Evolutionary conservation across 2,329 filamentous ascomycete species (phyloP).

Genomic region (Thyridium curvatum): DNA sequence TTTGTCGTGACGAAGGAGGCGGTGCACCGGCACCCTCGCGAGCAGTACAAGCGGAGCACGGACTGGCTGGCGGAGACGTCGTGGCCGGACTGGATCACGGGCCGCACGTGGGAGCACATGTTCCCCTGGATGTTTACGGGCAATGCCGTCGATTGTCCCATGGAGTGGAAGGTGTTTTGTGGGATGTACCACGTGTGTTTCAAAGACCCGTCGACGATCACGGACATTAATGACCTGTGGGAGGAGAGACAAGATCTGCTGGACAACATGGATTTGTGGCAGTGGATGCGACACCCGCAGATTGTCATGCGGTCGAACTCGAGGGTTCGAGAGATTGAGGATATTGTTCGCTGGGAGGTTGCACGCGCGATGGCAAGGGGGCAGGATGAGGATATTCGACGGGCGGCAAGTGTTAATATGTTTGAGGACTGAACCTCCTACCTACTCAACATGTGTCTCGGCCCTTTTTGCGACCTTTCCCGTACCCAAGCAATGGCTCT

Average conservation of each 20-base stretch:
- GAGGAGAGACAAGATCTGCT: slow-evolving; percentile 11
- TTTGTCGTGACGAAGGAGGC: slow-evolving; percentile 24
- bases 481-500: no score
- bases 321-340: slow-evolving; percentile 15
- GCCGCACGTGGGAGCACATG: slow-evolving; percentile 27
- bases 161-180: slow-evolving; percentile 24
- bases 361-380: slow-evolving; percentile 9
- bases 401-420: no score
- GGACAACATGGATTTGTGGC: slow-evolving; percentile 11
- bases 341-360: neutral
- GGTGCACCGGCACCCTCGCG: slow-evolving; percentile 17
- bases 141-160: slow-evolving; percentile 34
- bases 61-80: slow-evolving; percentile 21
- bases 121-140: slow-evolving; percentile 23
- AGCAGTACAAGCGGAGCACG: slow-evolving; percentile 20
- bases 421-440: no score
- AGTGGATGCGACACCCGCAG: slow-evolving; percentile 11
- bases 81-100: slow-evolving; percentile 20
- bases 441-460: no score
- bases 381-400: slow-evolving; percentile 4
- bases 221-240: slow-evolving; percentile 11
- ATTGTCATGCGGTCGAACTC: slow-evolving; percentile 9
- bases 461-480: no score
- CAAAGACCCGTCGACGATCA: slow-evolving; percentile 9
- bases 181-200: slow-evolving; percentile 26